Conservation (phyloP, 2,329 filamentous ascomycete genomes). For the Didymella arachidicola region DNA sequence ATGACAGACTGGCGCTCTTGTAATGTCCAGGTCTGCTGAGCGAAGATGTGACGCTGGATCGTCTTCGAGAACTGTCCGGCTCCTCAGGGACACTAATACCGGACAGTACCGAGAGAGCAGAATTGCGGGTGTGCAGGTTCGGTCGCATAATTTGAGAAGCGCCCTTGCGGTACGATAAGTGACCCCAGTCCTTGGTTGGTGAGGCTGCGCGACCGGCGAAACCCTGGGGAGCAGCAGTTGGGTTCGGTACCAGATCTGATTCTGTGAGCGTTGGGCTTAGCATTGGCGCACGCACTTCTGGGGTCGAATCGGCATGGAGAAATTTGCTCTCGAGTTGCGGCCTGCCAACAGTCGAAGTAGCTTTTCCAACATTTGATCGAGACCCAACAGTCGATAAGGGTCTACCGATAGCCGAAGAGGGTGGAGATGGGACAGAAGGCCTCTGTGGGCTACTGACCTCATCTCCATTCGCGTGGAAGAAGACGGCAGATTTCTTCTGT, state of each 20-base stretch:
- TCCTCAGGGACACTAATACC: constrained; percentile 36
- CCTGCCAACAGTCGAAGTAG: constrained; percentile 23
- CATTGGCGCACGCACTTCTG: constrained; percentile 52
- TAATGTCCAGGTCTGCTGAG: constrained; percentile 42
- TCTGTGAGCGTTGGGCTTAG: constrained; percentile 42
- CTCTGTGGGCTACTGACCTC: constrained; percentile 45
- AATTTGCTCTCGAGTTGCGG: constrained; percentile 63
- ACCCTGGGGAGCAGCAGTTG: constrained; percentile 18
- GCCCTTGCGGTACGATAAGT: constrained; percentile 59
- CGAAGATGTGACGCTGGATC: constrained; percentile 45
- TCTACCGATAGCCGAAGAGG: constrained; percentile 40
- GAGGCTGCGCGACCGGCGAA: constrained; percentile 51
- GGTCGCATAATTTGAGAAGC: constrained; percentile 58
- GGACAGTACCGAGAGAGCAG: constrained; percentile 44
- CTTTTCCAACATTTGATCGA: constrained; percentile 23
- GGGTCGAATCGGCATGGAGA: constrained; percentile 71
- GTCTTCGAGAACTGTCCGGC: constrained; percentile 36
- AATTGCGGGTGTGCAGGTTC: constrained; percentile 42
- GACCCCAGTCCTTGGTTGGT: constrained; percentile 57
- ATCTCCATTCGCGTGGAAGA: constrained; percentile 62
- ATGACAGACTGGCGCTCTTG: constrained; percentile 56
- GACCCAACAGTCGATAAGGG: constrained; percentile 7
- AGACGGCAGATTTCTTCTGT: constrained; percentile 56
- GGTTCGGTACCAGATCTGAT: constrained; percentile 35
- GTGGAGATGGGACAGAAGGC: constrained; percentile 44